These are phyloP conservation scores for Metarhizium rileyi DNA, from an alignment of 2,329 filamentous ascomycete species.

Conservation along the genomic window DNA sequence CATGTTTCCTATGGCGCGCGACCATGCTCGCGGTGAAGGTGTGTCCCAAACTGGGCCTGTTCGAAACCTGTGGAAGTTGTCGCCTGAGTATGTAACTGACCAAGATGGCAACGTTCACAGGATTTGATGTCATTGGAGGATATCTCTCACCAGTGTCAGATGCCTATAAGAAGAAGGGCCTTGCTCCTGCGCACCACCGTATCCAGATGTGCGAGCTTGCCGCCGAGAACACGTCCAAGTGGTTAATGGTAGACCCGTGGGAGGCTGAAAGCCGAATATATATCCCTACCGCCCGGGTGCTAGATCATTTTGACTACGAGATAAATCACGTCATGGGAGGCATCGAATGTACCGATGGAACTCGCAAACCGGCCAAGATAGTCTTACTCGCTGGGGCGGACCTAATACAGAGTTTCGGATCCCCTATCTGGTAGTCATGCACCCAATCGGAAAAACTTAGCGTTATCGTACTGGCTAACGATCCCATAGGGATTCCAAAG, in stretches of 20 bases:
- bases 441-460: neutral
- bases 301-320: conserved; percentile 86
- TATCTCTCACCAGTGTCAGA: conserved; percentile 32
- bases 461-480: neutral
- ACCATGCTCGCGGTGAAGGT: conserved; percentile 54
- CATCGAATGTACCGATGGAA: conserved; percentile 57
- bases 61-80: neutral
- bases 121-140: conserved; percentile 76
- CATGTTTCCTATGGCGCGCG: conserved; percentile 82
- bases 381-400: conserved; percentile 74
- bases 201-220: conserved; percentile 75
- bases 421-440: conserved; percentile 54
- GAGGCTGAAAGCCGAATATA: conserved; percentile 76
- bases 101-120: conserved; percentile 10
- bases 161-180: conserved; percentile 27
- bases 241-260: conserved; percentile 80
- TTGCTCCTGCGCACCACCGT: conserved; percentile 27
- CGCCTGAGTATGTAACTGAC: neutral
- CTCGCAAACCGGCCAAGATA: conserved; percentile 59
- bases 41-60: neutral
- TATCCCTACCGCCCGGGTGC: conserved; percentile 79
- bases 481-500: conserved; percentile 45
- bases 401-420: conserved; percentile 64
- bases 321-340: conserved; percentile 74
- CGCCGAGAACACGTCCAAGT: conserved; percentile 60